Evolutionary conservation across 208 protist species (phyloP).

Genomic region (Wallacemonas rigidus): DNA sequence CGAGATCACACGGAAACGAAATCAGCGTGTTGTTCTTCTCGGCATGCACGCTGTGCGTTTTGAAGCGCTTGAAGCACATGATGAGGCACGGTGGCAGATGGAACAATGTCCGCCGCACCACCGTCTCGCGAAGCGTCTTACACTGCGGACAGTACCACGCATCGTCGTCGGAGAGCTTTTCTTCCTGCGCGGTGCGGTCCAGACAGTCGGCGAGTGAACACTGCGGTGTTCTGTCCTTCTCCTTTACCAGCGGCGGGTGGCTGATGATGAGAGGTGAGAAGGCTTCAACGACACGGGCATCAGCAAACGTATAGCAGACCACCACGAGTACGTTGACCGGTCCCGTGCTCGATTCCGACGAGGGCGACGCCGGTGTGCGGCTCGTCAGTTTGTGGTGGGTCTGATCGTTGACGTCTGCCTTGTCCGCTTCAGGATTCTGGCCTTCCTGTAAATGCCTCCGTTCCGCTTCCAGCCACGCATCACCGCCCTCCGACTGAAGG

Average conservation of each 20-base stretch:
- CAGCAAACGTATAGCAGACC: slow-evolving; percentile 1
- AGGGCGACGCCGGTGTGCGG: no score
- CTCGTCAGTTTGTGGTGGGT: neutral
- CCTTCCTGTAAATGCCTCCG: neutral
- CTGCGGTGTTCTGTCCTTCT: slow-evolving; percentile 9
- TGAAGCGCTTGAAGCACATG: slow-evolving; percentile 82
- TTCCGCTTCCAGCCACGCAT: neutral
- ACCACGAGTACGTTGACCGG: slow-evolving; percentile 10
- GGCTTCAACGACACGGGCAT: slow-evolving; percentile 6
- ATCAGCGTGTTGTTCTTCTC: slow-evolving; percentile 78
- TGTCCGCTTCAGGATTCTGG: neutral
- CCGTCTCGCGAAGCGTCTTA: slow-evolving; percentile 59
- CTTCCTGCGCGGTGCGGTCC: slow-evolving; percentile 37
- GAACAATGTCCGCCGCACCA: slow-evolving; percentile 61
- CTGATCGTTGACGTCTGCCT: neutral
- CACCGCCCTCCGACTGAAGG: neutral
- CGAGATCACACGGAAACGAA: slow-evolving; percentile 50
- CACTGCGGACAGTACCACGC: slow-evolving; percentile 74
- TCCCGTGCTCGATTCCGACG: neutral
- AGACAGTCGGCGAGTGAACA: slow-evolving; percentile 55
- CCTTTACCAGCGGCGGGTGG: neutral
- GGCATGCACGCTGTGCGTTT: slow-evolving; percentile 43
- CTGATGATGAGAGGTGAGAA: slow-evolving; percentile 12
- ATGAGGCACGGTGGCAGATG: slow-evolving; percentile 74
- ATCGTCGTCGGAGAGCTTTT: slow-evolving; percentile 65